Base-by-base conservation (phyloP, 78 protist species). In the Chrysochromulina parva region DNA sequence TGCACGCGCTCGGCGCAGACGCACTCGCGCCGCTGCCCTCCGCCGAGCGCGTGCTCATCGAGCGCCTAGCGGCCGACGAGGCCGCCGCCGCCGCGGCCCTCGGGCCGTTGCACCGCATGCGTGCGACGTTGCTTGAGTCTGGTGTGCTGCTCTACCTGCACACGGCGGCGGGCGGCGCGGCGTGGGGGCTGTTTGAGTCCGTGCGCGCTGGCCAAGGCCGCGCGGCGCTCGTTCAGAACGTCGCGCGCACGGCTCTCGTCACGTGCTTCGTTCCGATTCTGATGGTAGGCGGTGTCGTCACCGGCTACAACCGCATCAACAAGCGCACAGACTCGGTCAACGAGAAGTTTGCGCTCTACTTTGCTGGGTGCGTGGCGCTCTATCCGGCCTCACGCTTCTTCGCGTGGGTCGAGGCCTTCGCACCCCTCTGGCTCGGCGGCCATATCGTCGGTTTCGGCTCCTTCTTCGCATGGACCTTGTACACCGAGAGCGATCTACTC, bases 391-490 rank as follows among this genome's bases (percentile, higher is more conserved):
- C 84, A n/a, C 86, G 60, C 71, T 53, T 90, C 22, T 22, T 93
- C 73, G 95, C 94, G 3, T 55, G 67, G 38, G 90, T 94, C n/a
- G 96, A 94, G 90, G 66, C 65, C 19, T 88, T 91, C 50, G 85
- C 96, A 53, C 96, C 96, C 0, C 80, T 74, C 76, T 94, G 96
- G 96, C 90, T 94, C 81, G 96, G 96, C 86, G 96, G 96, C 47
- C 96, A 94, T 82, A 95, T 94, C 60, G 89, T 94, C 20, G 96
- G 96, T 69, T 94, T 94, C 85, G 76, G 88, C 89, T 94, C 96
- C 88, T 94, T 94, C 94, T 94, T 94, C 90, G 22, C 89, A 3
- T 94, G 92, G 84, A 67, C 91, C 14, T 90, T 74, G 73, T 88
- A 76, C 90, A 80, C 96, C 1, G 85, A 94, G 38, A 59, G 87